Evolutionary conservation across 2,329 filamentous ascomycete genomes (phyloP), one percentile per base, ranked within the genome.

Genomic region (Cladosporium sp.): DNA sequence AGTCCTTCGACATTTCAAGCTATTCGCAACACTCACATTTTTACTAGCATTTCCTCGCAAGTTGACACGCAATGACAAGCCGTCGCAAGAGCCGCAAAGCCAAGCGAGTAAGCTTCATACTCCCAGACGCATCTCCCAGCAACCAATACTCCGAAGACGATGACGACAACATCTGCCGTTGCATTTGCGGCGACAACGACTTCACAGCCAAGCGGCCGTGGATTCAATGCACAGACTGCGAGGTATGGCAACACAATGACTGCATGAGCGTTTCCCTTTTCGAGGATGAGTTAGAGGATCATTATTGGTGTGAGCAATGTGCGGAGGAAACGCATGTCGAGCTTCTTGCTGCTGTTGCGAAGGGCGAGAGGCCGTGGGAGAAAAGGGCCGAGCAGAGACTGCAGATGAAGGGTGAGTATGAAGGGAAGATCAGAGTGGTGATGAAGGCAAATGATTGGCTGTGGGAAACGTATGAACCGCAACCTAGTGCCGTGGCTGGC

Each of bases 191-290:
- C 59, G 87, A 87, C 39, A 86, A 90, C 58, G 86, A 91, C 53
- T 88, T 92, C 59, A 88, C 94, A 59, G 84, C 87, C 11, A 88
- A 86, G 57, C 85, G 93, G 60, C 84, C 90, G 47, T 97, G 95
- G 91, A 95, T 98, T 62, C 89, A 87, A 54, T 98, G 93, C 73
- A 93, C 97, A 68, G 82, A 80, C 39, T 98, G 93, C 69, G 83
- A 82, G 42, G 91, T 85, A 35, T 98, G 93, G 93, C 93, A 98
- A 70, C 93, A 98, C 70, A 96, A 96, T 63, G 85, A 94, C 56
- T 98, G 93, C 67, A 88, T 98, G 75, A 88, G 88, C 48, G 81
- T 96, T 61, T 82, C 85, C 39, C 89, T 87, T 59, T 81, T 84
- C 29, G 72, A 59, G 8, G 55, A 91, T 52, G 82, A 91, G 62